Evolutionary conservation across 208 protist genomes (phyloP).

Genomic region (Crithidia bombi): DNA sequence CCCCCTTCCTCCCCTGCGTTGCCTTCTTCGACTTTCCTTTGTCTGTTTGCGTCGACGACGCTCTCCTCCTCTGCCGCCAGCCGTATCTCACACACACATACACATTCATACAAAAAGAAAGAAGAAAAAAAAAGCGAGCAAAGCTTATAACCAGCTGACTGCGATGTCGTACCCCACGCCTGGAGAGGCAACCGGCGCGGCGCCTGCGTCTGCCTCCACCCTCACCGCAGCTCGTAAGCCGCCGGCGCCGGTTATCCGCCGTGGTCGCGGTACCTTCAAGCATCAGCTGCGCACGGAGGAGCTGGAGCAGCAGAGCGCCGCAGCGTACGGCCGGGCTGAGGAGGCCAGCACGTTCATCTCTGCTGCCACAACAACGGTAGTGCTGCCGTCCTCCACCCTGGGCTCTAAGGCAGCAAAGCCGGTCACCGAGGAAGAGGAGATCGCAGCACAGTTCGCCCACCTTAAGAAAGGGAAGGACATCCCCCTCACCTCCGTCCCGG

Average conservation of each 20-base stretch:
- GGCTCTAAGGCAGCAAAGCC: conserved; percentile 19
- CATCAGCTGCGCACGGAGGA: conserved; percentile 75
- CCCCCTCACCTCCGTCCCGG: conserved; percentile 35
- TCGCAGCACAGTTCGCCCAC: conserved; percentile 32
- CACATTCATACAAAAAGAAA: background rate
- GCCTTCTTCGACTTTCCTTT: too few species aligned
- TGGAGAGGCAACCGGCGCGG: background rate
- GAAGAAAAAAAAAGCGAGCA: too few species aligned
- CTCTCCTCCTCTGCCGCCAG: too few species aligned
- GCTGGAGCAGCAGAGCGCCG: conserved; percentile 34
- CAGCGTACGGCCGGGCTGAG: conserved; percentile 19
- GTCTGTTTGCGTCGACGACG: too few species aligned
- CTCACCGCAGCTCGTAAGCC: conserved; percentile 19
- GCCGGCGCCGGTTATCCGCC: conserved; percentile 47
- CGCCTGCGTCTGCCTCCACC: background rate
- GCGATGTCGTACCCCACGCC: background rate
- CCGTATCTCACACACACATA: background rate
- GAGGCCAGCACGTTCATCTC: conserved; percentile 61
- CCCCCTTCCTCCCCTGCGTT: background rate
- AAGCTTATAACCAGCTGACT: too few species aligned
- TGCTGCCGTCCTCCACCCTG: conserved; percentile 46
- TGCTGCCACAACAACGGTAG: conserved; percentile 50
- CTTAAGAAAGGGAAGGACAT: conserved; percentile 31
- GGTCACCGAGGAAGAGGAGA: conserved; percentile 34
- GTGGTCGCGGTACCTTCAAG: conserved; percentile 73